Evolutionary conservation across 176 grass and related monocot genomes (phyloP).

Genomic region (Carex parvula): DNA sequence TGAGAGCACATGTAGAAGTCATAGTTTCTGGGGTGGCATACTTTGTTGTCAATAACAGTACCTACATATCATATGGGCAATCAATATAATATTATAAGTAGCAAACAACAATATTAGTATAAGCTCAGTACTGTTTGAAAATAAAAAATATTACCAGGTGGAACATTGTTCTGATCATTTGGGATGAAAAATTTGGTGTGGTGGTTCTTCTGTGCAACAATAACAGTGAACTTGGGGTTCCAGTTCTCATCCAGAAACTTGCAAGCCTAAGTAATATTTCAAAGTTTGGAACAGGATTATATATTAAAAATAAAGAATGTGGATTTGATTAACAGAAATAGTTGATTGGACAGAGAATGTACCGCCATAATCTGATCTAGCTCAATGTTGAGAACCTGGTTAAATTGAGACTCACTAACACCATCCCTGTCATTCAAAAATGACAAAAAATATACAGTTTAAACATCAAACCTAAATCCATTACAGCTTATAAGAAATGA

Average conservation of each 20-base stretch:
- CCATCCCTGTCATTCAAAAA: slow-evolving; percentile 57
- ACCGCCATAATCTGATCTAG: slow-evolving; percentile 94
- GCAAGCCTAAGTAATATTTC: slow-evolving; percentile 52
- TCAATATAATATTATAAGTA: background rate
- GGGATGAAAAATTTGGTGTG: slow-evolving; percentile 79
- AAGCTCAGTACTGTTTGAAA: background rate
- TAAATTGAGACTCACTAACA: slow-evolving; percentile 84
- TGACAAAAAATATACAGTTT: background rate
- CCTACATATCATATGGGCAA: slow-evolving; percentile 33
- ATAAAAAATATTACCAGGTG: slow-evolving; percentile 48
- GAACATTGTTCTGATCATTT: slow-evolving; percentile 63
- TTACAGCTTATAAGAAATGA: background rate
- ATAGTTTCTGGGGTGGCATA: slow-evolving; percentile 85
- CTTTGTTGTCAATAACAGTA: slow-evolving; percentile 71
- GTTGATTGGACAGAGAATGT: slow-evolving; percentile 3
- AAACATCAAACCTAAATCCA: background rate
- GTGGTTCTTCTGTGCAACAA: slow-evolving; percentile 91
- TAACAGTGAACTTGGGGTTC: slow-evolving; percentile 70
- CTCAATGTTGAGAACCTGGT: slow-evolving; percentile 81
- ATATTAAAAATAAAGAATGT: slow-evolving; percentile 20
- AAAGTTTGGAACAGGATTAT: slow-evolving; percentile 2
- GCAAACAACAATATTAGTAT: background rate
- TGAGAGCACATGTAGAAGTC: slow-evolving; percentile 97
- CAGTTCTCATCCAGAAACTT: slow-evolving; percentile 74
- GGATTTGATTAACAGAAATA: slow-evolving; percentile 2